A percentile compares a stretch with the other conserved stretches of the same genome.
phyloP scores from a whole-genome alignment of 106 monocot species.

The Dioscorea zingiberensis region DNA sequence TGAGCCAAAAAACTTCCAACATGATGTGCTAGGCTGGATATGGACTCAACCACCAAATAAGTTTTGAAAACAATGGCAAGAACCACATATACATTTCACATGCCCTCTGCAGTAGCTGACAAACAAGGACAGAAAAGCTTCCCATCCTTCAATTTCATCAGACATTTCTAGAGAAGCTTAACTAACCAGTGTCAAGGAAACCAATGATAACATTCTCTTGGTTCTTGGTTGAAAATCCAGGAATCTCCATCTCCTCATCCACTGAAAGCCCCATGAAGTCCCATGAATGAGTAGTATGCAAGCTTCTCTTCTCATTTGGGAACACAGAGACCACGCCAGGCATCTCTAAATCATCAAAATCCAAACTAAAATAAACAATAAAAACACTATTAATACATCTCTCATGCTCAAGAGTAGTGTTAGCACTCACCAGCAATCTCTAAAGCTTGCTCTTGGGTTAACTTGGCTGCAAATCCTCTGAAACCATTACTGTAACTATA shows the following conservation, averaged over 20 bases:
- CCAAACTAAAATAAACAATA: background rate
- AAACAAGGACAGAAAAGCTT: no score
- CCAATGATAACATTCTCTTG: conserved; percentile 95
- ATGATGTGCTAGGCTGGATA: no score
- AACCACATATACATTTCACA: no score
- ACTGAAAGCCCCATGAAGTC: conserved; percentile 79
- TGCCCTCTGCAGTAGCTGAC: no score
- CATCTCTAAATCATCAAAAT: conserved; percentile 41
- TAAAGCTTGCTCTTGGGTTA: conserved; percentile 65
- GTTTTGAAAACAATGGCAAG: no score
- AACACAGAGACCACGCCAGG: conserved; percentile 74
- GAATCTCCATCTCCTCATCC: conserved; percentile 56
- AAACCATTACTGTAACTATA: conserved; percentile 73
- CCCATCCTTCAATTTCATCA: no score
- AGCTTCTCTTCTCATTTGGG: conserved; percentile 56
- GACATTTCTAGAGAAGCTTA: no score
- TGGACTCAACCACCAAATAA: no score
- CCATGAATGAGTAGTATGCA: conserved; percentile 94
- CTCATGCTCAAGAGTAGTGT: background rate
- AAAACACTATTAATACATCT: background rate
- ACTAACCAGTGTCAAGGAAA: conserved; percentile 86
- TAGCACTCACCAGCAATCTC: conserved; percentile 41
- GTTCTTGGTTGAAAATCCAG: conserved; percentile 80
- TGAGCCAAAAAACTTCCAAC: no score
- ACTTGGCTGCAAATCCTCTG: conserved; percentile 86